Base-by-base conservation (phyloP, 2,329 filamentous ascomycete genomes). In the Apiospora koreana region DNA sequence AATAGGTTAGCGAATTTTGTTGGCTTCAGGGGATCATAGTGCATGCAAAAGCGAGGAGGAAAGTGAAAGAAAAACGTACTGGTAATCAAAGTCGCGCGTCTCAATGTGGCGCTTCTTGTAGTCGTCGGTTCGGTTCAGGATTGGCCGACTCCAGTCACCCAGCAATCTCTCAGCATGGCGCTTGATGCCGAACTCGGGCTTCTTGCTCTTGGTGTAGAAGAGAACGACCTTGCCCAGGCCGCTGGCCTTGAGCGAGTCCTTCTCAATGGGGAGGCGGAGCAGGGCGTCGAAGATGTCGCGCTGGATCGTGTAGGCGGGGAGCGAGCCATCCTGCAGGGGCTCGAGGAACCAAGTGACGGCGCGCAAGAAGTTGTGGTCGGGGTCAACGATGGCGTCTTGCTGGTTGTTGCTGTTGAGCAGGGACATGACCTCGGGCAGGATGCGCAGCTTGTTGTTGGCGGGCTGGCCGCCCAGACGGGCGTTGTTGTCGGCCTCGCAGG, bases 331-430 rank as follows among this genome's bases (percentile, higher is more conserved):
- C 76, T 95, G 94, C 64, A 98, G 88, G 0, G 96, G 96, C 80
- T 99, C 96, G 28, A 99, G 88, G 87, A 98, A 98, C 87, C 97
- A 98, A 79, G 95, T 94, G 77, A 99, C 94, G 18, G 95, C 93
- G 81, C 97, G 94, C 48, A 99, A 85, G 73, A 99, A 92, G 83
- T 98, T 98, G 78, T 93, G 97, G 78, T 99, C 96, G 0, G 95
- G 95, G 75, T 98, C 95, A 50, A 98, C 90, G 67, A 98, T 91
- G 41, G 93, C 92, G 75, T 94, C 87, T 78, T 93, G 93, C 38
- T 95, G 89, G 69, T 93, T 94, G 81, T 95, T 97, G 77, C 94
- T 93, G 80, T 97, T 98, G 71, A 99, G 88, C 25, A 98, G 87
- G 58, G 91, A 90, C 65, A 95, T 91, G 18, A 99, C 96, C 79